Base-by-base conservation (phyloP, 805 yeast genomes). In the Saccharomycopsis capsularis region DNA sequence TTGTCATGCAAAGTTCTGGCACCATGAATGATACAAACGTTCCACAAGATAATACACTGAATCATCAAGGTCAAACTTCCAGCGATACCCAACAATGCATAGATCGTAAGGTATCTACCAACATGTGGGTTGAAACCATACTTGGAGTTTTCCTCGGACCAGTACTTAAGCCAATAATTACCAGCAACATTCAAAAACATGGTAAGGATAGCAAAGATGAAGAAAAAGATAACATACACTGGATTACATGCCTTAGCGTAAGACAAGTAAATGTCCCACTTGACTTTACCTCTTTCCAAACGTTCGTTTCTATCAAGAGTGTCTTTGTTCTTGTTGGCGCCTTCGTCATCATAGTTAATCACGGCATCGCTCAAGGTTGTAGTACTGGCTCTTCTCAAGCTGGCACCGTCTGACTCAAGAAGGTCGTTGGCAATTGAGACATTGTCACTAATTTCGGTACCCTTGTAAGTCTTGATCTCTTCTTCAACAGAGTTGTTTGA, bases 101-200 rank as follows among this genome's bases (percentile, higher is more conserved):
- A 93, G 47, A 86, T 71, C 18, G 84, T 82, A 56, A 93, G 70
- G 59, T 89, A 93, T 59, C 66, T 77, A 47, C 68, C 68, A n/a
- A 85, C 78, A 51, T 79, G 63, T 2, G 95, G 95, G 62, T 91
- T 91, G 49, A 67, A 67, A 23, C 89, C 91, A 35, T 67, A 62
- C 40, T 64, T 67, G 3, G 90, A 74, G 61, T 91, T 93, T 21
- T 84, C 78, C 63, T 93, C 99, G 11, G 98, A 86, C 99, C 99
- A 93, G 64, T 87, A 87, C 64, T 93, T 93, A 59, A 93, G 76
- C 99, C 99, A 93, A 47, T 91, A 77, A 62, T 82, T 89, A 34
- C 89, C 81, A 40, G 68, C 68, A 44, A 87, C 91, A 50, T 81
- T 74, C 44, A 81, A 60, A 9, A 73, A 61, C 75, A 78, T 83